Base-by-base conservation (phyloP, 768 basidiomycete genomes). In the Mycena crocata region DNA sequence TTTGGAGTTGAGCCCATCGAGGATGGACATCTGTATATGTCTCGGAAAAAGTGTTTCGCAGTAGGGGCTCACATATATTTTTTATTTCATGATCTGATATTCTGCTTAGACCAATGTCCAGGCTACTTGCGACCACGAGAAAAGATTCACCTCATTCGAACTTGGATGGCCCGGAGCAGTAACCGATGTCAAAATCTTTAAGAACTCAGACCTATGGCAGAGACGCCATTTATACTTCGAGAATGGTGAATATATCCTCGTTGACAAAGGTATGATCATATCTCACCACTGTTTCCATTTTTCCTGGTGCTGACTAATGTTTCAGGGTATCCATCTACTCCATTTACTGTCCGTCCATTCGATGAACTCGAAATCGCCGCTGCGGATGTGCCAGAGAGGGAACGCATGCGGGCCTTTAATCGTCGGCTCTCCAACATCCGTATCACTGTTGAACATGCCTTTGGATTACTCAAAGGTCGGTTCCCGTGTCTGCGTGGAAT, bases 371-470 rank as follows among this genome's bases (percentile, higher is more conserved):
- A 77, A 54, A 26, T 76, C 17, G 30, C 52, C 9, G 50, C 57
- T 21, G 64, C 50, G 4, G 7, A 4, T 14, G 17, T 24, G 4
- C 7, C 8, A n/a, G 61, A 67, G 9, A 34, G 61, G 19, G 23
- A 51, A 23, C 66, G 59, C 9, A 70, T 66, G 58, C 68, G 63
- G 1, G 56, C 59, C 5, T 77, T 73, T 34, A 76, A 76, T 42
- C 32, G 50, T 2, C 51, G 31, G 10, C 72, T 77, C 5, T 76
- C 74, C 13, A 39, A 21, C 0, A 32, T 72, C 5, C 67, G 68
- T 2, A 74, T 76, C 26, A 15, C n/a, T 34, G 64, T 75, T n/a
- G 74, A 78, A 56, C 78, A 79, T 69, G 59, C 72, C 17, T 79
- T 79, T 72, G 76, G 77, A 4, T 24, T 62, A 4, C 54, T 77